These are phyloP conservation scores for Saccharomycopsis fermentans DNA, from an alignment of 805 yeast species.

Conservation along the genomic window DNA sequence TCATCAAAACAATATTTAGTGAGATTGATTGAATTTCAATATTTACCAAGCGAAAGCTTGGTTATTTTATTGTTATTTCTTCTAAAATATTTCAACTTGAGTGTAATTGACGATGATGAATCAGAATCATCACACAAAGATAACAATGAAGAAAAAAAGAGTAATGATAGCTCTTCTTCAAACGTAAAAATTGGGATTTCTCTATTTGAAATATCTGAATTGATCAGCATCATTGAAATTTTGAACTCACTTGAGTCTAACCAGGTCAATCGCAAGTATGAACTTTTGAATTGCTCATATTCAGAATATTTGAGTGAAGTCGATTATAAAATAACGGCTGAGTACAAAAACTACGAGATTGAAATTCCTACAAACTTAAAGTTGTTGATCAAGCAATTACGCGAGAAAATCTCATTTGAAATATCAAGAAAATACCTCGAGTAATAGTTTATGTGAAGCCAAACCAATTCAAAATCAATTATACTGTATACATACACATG, in stretches of 20 bases:
- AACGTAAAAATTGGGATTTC: constrained; percentile 10
- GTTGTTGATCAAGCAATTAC: constrained; percentile 5
- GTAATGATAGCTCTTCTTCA: background rate
- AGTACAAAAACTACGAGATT: constrained; percentile 1
- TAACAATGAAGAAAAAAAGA: background rate
- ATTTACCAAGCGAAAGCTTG: constrained; percentile 24
- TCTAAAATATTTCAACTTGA: constrained; percentile 16
- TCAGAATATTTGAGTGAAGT: background rate
- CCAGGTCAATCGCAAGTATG: no score
- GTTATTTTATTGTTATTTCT: constrained; percentile 8
- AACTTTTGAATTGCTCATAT: constrained; percentile 4
- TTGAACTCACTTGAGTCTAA: constrained; percentile 4
- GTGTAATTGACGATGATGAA: constrained; percentile 2
- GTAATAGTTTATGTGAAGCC: background rate
- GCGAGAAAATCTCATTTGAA: constrained; percentile 13
- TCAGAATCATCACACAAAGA: no score
- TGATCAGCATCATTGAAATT: constrained; percentile 9
- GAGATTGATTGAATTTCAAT: constrained; percentile 38
- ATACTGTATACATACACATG: background rate
- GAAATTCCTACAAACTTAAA: constrained; percentile 9
- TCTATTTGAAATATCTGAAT: constrained; percentile 12
- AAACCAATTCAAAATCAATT: background rate
- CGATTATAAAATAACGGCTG: background rate
- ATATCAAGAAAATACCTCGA: constrained; percentile 16
- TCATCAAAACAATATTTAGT: constrained; percentile 26